Percentiles rank a stretch among this genome's conserved stretches.
Conservation (phyloP, 176 grass and related monocot species). For the Carex kokanica region DNA sequence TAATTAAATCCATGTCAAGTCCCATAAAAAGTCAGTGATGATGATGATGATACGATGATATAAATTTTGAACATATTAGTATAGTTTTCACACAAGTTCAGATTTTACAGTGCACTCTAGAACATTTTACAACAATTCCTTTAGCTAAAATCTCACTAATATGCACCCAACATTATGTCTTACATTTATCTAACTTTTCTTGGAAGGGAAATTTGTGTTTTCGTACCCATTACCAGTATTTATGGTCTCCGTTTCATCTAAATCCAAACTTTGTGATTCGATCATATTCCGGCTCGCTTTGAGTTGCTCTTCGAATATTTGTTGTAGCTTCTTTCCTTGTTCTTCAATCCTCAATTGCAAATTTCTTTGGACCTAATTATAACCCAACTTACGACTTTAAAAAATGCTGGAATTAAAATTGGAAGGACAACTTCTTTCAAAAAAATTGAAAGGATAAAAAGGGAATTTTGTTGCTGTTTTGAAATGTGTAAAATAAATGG, state of each 20-base stretch:
- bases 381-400: not conserved
- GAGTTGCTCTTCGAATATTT: conserved; percentile 80
- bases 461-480: not conserved
- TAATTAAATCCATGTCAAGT: not conserved
- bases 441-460: not conserved
- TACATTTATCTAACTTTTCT: conserved; percentile 40
- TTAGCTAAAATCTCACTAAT: conserved; percentile 10
- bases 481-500: not conserved
- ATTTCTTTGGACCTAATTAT: conserved; percentile 53
- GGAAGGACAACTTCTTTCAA: not conserved
- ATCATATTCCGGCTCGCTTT: conserved; percentile 41
- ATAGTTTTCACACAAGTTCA: not conserved
- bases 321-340: conserved; percentile 66
- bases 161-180: not conserved
- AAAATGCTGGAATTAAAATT: not conserved
- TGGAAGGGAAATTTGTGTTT: conserved; percentile 39
- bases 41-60: not conserved
- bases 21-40: not conserved
- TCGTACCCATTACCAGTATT: conserved; percentile 8
- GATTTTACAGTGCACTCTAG: conserved; percentile 20
- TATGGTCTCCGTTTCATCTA: conserved; percentile 40
- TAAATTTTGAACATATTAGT: conserved; percentile 6
- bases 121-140: not conserved
- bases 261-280: conserved; percentile 22
- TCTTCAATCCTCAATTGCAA: conserved; percentile 80